phyloP scores from a whole-genome alignment of 192 early-diverging fungal genomes.

The Gonapodya prolifera region DNA sequence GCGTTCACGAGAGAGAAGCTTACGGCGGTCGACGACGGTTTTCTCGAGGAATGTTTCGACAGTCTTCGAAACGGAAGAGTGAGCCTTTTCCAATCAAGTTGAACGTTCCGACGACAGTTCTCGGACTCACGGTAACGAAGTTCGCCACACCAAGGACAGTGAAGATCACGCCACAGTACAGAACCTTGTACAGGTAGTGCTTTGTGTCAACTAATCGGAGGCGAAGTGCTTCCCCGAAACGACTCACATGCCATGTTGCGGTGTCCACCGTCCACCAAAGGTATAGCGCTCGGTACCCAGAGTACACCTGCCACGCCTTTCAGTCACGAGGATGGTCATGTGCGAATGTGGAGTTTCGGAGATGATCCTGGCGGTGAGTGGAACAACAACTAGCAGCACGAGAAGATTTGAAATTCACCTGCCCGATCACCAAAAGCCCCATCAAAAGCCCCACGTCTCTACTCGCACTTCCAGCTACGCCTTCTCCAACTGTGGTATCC shows the following conservation, averaged over 20 bases:
- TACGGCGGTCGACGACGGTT: neutral
- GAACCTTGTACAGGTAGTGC: neutral
- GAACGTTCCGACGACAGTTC: no score
- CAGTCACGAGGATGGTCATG: no score
- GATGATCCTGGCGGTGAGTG: no score
- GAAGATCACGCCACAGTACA: neutral
- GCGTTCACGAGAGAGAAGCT: neutral
- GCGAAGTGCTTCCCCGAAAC: neutral
- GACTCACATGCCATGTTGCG: neutral
- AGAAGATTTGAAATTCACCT: neutral
- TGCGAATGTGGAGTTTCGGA: no score
- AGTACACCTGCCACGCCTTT: neutral
- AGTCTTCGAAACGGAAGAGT: neutral
- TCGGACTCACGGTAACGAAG: neutral
- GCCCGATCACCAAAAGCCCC: neutral
- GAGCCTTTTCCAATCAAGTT: neutral
- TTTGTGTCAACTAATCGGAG: neutral
- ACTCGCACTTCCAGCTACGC: neutral
- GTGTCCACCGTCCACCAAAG: neutral
- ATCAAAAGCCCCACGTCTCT: neutral
- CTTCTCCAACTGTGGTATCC: slow-evolving; percentile 1
- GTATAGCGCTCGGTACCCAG: neutral
- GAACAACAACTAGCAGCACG: no score
- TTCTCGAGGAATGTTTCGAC: neutral
- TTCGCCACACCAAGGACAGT: neutral